Percentiles rank a stretch among this genome's conserved stretches.
phyloP scores from a whole-genome alignment of 495 filamentous ascomycete species.

The Chaetomium tenue region DNA sequence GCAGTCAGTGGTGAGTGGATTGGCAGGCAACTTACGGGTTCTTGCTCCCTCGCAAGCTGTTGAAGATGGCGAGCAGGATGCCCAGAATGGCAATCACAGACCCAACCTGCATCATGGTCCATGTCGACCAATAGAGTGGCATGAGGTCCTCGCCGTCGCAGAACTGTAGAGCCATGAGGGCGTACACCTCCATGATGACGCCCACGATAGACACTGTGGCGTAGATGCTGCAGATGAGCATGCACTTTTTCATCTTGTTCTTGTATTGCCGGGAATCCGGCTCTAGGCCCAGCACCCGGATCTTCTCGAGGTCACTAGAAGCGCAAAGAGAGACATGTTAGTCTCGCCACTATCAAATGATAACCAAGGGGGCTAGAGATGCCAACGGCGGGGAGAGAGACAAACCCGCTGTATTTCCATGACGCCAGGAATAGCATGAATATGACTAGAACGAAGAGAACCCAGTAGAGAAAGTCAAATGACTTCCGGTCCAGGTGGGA shows the following conservation, averaged over 20 bases:
- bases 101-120: slow-evolving; percentile 49
- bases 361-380: background rate
- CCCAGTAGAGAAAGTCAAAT: slow-evolving; percentile 51
- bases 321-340: slow-evolving; percentile 9
- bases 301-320: slow-evolving; percentile 25
- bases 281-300: slow-evolving; percentile 26
- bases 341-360: background rate
- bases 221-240: slow-evolving; percentile 37
- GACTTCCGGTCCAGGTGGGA: slow-evolving; percentile 38
- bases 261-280: slow-evolving; percentile 28
- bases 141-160: slow-evolving; percentile 52
- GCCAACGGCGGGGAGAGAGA: background rate
- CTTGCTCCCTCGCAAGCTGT: slow-evolving; percentile 39
- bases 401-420: slow-evolving; percentile 44
- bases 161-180: slow-evolving; percentile 45
- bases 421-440: slow-evolving; percentile 41
- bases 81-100: slow-evolving; percentile 51
- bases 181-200: slow-evolving; percentile 45
- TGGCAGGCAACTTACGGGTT: slow-evolving; percentile 37
- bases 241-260: slow-evolving; percentile 32
- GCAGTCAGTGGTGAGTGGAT: background rate
- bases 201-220: slow-evolving; percentile 35
- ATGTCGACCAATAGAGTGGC: slow-evolving; percentile 50
- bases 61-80: slow-evolving; percentile 42
- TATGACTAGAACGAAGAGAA: slow-evolving; percentile 44